Evolutionary conservation across 2,329 filamentous ascomycete species (phyloP).

Genomic region (Colletotrichum gigasporum): DNA sequence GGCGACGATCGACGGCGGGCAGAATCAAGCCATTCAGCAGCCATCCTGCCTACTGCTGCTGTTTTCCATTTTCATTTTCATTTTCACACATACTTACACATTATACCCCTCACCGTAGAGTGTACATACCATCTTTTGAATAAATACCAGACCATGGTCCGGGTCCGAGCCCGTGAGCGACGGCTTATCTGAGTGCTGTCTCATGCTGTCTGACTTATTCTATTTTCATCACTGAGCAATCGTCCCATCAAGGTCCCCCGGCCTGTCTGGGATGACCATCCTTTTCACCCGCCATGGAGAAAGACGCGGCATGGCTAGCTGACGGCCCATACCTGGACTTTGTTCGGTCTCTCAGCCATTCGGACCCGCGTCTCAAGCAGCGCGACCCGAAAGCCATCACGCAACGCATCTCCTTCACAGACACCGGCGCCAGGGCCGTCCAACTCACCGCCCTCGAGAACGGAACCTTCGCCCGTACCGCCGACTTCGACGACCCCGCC

Average conservation of each 20-base stretch:
- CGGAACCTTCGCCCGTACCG: slow-evolving; percentile 17
- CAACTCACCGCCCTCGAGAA: slow-evolving; percentile 27
- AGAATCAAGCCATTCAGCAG: not conserved
- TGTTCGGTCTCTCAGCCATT: slow-evolving; percentile 26
- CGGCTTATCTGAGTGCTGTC: not conserved
- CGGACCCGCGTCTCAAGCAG: slow-evolving; percentile 33
- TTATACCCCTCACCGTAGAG: too few species aligned
- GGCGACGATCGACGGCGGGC: not conserved
- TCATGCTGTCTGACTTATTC: not conserved
- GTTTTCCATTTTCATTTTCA: not conserved
- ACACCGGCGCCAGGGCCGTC: slow-evolving; percentile 28
- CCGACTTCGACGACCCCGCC: slow-evolving; percentile 22
- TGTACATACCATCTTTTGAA: not conserved
- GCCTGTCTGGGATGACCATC: not conserved
- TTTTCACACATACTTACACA: too few species aligned
- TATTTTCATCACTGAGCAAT: not conserved
- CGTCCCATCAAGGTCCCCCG: not conserved
- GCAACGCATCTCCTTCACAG: slow-evolving; percentile 32
- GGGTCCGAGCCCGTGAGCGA: not conserved
- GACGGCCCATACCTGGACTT: slow-evolving; percentile 26
- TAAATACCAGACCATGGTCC: not conserved
- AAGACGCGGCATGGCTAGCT: slow-evolving; percentile 22
- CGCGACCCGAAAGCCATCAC: slow-evolving; percentile 35
- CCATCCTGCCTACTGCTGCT: slow-evolving; percentile 10
- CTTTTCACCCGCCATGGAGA: slow-evolving; percentile 10